These are phyloP conservation scores for Vinca minor DNA, from an alignment of 257 asterid genomes.

Conservation along the genomic window DNA sequence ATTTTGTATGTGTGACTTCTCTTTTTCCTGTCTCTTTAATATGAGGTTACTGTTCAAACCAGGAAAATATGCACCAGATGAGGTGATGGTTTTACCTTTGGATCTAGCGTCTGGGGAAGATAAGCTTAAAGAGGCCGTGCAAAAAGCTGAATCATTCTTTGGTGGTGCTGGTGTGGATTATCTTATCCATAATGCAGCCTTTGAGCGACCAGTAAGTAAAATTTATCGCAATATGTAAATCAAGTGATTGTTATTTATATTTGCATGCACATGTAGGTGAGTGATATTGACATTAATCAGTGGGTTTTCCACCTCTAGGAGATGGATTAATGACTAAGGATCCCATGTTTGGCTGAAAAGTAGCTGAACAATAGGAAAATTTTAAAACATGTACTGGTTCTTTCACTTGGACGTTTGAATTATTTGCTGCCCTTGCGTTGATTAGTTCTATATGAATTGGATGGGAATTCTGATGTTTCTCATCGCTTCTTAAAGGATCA, in stretches of 20 bases:
- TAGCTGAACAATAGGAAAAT: neutral
- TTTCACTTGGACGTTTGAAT: neutral
- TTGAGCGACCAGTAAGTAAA: slow-evolving; percentile 84
- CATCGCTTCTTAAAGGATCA: neutral
- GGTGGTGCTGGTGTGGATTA: slow-evolving; percentile 90
- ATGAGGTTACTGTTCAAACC: slow-evolving; percentile 21
- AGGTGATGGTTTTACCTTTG: slow-evolving; percentile 71
- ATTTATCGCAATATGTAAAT: neutral
- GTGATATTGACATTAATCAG: neutral
- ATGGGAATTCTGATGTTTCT: neutral
- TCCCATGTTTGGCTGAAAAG: neutral
- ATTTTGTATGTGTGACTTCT: neutral
- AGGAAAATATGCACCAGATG: slow-evolving; percentile 87
- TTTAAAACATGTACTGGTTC: neutral
- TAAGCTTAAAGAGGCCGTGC: slow-evolving; percentile 52
- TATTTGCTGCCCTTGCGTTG: neutral
- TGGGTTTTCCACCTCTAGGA: too few species aligned
- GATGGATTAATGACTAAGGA: neutral
- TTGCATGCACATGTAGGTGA: neutral
- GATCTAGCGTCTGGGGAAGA: slow-evolving; percentile 78
- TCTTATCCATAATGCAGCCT: slow-evolving; percentile 95
- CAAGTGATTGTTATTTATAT: too few species aligned
- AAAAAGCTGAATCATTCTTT: slow-evolving; percentile 71
- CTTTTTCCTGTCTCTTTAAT: neutral
- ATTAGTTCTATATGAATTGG: neutral